Base-by-base conservation (phyloP, 441 rosid species). In the Populus hybrid region DNA sequence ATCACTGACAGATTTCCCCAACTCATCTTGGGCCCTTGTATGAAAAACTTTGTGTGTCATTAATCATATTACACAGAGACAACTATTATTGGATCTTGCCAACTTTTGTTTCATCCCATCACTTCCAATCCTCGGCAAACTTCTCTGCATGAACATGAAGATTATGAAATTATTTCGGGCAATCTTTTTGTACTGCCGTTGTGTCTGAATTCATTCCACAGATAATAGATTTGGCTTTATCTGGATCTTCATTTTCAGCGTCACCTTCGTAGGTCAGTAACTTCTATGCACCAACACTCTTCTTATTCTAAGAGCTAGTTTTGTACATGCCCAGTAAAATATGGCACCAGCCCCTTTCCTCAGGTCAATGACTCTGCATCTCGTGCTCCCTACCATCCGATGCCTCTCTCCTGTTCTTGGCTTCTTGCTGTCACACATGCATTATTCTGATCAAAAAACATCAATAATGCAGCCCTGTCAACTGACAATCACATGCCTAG, bases 401-500 rank as follows among this genome's bases (percentile, higher is more conserved):
- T 35, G 19, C 73, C 36, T 30, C 19, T 12, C 2, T 26, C 28
- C 73, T 19, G 3, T n/a, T n/a, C n/a, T n/a, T n/a, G n/a, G n/a
- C n/a, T 50, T 66, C 83, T 73, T n/a, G 68, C 74, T n/a, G 66
- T 36, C 23, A 35, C 4, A n/a, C 65, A 75, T 73, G 69, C 70
- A 70, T 77, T 71, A 72, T 72, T 77, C 40, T 35, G 81, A 42
- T 6, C n/a, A n/a, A 32, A 26, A 21, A 75, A 74, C 74, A 73
- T 74, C 73, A 86, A 81, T 78, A 72, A 85, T 84, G 83, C 79
- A 71, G 24, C 32, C 59, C 38, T n/a, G 34, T 70, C 80, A 73
- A 14, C 81, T 24, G 69, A 57, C 75, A 71, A 50, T 76, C 87
- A 73, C 83, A 78, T 79, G 86, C 77, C 42, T 71, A 6, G 4